A percentile compares a stretch with the other conserved stretches of the same genome.
Conservation (phyloP, 495 filamentous ascomycete genomes). For the Terfezia claveryi region DNA sequence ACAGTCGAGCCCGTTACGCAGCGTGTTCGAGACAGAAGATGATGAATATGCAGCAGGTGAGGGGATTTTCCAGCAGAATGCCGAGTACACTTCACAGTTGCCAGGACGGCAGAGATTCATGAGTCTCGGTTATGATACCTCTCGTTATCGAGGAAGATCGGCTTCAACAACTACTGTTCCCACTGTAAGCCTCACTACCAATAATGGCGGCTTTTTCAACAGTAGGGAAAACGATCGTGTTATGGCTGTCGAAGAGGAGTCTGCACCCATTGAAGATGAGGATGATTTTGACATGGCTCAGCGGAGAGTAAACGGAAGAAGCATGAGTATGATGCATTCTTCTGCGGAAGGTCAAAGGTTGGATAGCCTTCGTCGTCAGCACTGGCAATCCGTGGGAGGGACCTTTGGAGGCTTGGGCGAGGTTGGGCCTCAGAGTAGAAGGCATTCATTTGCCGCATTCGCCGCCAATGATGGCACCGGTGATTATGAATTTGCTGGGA, state of each 20-base stretch:
- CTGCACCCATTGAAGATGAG: conserved; percentile 18
- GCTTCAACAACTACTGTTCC: conserved; percentile 27
- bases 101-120: conserved; percentile 9
- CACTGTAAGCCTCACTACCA: conserved; percentile 5
- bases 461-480: conserved; percentile 8
- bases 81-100: conserved; percentile 1
- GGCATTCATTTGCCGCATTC: conserved; percentile 68
- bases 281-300: conserved; percentile 18
- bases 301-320: conserved; percentile 17
- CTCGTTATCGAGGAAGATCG: conserved; percentile 40
- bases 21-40: conserved; percentile 28
- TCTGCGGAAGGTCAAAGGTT: conserved; percentile 46
- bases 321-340: conserved; percentile 16
- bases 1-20: conserved; percentile 16
- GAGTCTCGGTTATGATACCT: conserved; percentile 26
- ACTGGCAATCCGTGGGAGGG: conserved; percentile 73
- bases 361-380: conserved; percentile 56
- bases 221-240: conserved; percentile 13
- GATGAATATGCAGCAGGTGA: conserved; percentile 34
- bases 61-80: conserved; percentile 11
- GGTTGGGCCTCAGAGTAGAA: conserved; percentile 44
- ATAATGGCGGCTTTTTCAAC: conserved; percentile 4
- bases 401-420: conserved; percentile 33
- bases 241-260: conserved; percentile 11
- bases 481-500: conserved; percentile 11